A percentile compares a stretch with the other conserved stretches of the same genome.
These are phyloP conservation scores for Pseudoneurospora amorphoporcata DNA, from an alignment of 495 filamentous ascomycete genomes.

Conservation along the genomic window DNA sequence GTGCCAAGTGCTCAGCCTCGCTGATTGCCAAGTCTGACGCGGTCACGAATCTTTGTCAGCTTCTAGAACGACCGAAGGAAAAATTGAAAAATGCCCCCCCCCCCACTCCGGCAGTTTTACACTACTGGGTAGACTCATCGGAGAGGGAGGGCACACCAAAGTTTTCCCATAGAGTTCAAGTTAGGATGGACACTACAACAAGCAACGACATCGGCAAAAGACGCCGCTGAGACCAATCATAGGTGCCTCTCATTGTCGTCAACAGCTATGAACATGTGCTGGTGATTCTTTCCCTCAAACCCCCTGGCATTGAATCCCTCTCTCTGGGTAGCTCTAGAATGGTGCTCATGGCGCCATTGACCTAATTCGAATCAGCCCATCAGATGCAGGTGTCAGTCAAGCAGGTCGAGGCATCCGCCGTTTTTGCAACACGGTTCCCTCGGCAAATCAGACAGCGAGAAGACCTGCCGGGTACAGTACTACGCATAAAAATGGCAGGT, in stretches of 20 bases:
- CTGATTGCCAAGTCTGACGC: not conserved
- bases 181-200: not conserved
- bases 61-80: not conserved
- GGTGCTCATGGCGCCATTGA: not conserved
- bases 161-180: not conserved
- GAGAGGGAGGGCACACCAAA: not conserved
- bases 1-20: not conserved
- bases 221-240: not conserved
- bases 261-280: not conserved
- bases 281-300: not conserved
- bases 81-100: not conserved
- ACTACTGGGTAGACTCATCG: not conserved
- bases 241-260: not conserved
- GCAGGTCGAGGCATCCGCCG: not conserved
- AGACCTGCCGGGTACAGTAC: not conserved
- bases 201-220: not conserved
- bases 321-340: not conserved
- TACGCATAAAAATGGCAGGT: not conserved
- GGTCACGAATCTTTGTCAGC: not conserved
- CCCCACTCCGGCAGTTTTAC: not conserved
- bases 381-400: not conserved
- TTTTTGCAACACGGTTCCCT: not conserved
- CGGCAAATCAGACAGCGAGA: not conserved
- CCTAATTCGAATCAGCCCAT: not conserved
- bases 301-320: not conserved